A percentile compares a stretch with the other conserved stretches of the same genome.
These are phyloP conservation scores for Colletotrichum sp. DNA, from an alignment of 2,329 filamentous ascomycete genomes.

Conservation along the genomic window DNA sequence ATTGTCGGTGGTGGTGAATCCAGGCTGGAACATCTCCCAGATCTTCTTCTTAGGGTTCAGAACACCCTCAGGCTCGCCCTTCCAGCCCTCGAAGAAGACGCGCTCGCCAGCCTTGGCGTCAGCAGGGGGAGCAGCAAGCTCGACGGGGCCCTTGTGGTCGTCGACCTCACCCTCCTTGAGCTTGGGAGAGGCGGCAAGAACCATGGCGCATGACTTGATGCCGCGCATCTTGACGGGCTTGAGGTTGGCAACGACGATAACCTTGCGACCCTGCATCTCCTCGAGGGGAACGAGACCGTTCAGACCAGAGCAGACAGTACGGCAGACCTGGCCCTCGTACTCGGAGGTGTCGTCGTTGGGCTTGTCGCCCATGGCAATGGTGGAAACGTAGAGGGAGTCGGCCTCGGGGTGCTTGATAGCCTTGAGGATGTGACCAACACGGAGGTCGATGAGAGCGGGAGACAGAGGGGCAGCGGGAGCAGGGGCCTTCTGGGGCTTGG, in stretches of 20 bases:
- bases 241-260: slow-evolving; percentile 95
- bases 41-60: slow-evolving; percentile 99
- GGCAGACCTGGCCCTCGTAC: slow-evolving; percentile 88
- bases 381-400: slow-evolving; percentile 94
- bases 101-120: slow-evolving; percentile 83
- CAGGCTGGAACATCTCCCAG: slow-evolving; percentile 96
- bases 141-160: slow-evolving; percentile 88
- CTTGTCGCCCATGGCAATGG: slow-evolving; percentile 91
- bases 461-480: slow-evolving; percentile 78
- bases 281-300: slow-evolving; percentile 91
- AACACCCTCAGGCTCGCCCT: slow-evolving; percentile 89
- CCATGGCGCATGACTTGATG: slow-evolving; percentile 81
- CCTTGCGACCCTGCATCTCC: slow-evolving; percentile 96
- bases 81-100: slow-evolving; percentile 93
- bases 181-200: slow-evolving; percentile 89
- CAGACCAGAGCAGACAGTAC: slow-evolving; percentile 95
- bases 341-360: slow-evolving; percentile 89
- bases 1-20: slow-evolving; percentile 85
- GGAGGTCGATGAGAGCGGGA: slow-evolving; percentile 88
- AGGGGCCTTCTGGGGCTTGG: slow-evolving; percentile 73
- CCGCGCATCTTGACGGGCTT: slow-evolving; percentile 99
- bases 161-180: slow-evolving; percentile 82
- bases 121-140: slow-evolving; percentile 85
- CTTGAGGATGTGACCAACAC: slow-evolving; percentile 97
- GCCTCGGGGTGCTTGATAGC: slow-evolving; percentile 95